Percentiles rank a stretch among this genome's conserved stretches.
These are phyloP conservation scores for Gardenia jasminoides DNA, from an alignment of 257 asterid genomes.

Conservation along the genomic window DNA sequence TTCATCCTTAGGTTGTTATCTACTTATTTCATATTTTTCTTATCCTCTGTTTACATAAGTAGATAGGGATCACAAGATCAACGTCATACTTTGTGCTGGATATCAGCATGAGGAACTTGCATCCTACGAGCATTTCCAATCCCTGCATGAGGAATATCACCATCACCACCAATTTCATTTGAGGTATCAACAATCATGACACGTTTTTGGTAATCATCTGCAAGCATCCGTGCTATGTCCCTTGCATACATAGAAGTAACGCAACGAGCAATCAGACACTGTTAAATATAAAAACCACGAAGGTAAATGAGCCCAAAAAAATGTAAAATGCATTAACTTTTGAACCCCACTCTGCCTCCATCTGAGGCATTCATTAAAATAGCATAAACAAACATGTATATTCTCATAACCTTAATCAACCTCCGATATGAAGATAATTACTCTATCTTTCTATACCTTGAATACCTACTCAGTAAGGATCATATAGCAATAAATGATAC, in stretches of 20 bases:
- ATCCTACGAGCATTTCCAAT: slow-evolving; percentile 93
- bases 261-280: slow-evolving; percentile 11
- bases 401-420: neutral
- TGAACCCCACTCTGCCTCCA: neutral
- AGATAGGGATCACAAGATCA: slow-evolving; percentile 13
- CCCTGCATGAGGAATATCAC: slow-evolving; percentile 95
- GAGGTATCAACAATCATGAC: slow-evolving; percentile 99
- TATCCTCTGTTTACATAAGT: neutral
- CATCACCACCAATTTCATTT: slow-evolving; percentile 98
- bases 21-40: neutral
- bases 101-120: slow-evolving; percentile 94
- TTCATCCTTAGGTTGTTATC: neutral
- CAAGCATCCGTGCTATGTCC: slow-evolving; percentile 98
- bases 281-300: neutral
- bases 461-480: neutral
- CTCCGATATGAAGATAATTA: neutral
- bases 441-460: neutral
- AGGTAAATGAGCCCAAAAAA: neutral
- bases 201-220: slow-evolving; percentile 82
- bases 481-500: neutral
- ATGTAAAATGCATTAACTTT: neutral
- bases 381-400: neutral
- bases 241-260: slow-evolving; percentile 35
- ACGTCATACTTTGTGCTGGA: slow-evolving; percentile 80
- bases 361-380: neutral